phyloP scores from a whole-genome alignment of 1,139 yeast species.

The Pichia inconspicua region DNA sequence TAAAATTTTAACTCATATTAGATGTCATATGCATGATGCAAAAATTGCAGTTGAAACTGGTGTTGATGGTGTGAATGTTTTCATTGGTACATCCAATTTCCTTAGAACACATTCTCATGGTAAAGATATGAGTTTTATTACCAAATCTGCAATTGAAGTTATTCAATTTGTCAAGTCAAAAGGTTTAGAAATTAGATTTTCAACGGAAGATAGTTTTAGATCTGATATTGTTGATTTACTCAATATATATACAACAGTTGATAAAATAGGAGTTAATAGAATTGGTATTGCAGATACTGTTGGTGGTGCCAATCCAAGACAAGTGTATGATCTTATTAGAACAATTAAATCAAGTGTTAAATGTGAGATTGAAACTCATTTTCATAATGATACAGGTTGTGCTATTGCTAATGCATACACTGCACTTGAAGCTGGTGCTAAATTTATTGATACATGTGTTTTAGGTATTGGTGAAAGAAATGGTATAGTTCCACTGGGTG shows the following conservation, averaged over 20 bases:
- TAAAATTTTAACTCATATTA: constrained; percentile 48
- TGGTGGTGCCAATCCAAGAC: constrained; percentile 56
- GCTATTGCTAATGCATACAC: constrained; percentile 57
- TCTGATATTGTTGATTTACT: constrained; percentile 50
- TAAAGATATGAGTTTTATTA: constrained; percentile 48
- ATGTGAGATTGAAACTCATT: constrained; percentile 54
- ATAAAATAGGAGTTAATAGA: constrained; percentile 51
- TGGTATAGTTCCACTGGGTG: constrained; percentile 54
- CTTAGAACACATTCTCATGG: constrained; percentile 47
- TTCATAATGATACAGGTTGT: constrained; percentile 57
- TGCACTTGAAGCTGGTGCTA: constrained; percentile 56
- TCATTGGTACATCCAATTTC: constrained; percentile 51
- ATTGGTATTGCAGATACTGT: constrained; percentile 58
- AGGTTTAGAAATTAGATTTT: constrained; percentile 50
- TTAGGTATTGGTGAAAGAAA: constrained; percentile 57
- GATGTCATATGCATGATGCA: constrained; percentile 58
- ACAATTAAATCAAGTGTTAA: constrained; percentile 49
- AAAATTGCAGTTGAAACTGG: constrained; percentile 53
- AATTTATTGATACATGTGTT: constrained; percentile 48
- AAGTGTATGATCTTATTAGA: constrained; percentile 50
- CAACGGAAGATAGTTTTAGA: constrained; percentile 53
- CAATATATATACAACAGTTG: constrained; percentile 50
- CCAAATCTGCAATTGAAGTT: constrained; percentile 47
- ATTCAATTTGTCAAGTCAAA: constrained; percentile 51
- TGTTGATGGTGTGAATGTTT: constrained; percentile 54